phyloP scores from a whole-genome alignment of 768 basidiomycete genomes.

The Trametes elegans region DNA sequence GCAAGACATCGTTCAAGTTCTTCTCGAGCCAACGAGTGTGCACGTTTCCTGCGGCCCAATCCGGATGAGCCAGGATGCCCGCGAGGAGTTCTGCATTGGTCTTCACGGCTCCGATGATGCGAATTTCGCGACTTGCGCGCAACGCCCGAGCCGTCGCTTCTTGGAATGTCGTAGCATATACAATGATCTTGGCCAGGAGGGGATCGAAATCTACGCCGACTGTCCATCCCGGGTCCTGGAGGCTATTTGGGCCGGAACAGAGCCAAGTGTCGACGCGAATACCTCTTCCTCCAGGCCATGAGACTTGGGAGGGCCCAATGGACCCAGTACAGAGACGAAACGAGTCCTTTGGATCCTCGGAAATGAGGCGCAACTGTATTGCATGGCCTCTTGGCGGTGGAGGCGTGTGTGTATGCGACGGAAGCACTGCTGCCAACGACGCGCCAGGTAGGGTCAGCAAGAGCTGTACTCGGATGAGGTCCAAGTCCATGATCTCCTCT shows the following conservation, averaged over 20 bases:
- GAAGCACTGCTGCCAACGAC: neutral
- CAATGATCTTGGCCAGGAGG: constrained; percentile 34
- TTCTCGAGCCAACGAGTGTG: constrained; percentile 18
- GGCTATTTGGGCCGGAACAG: neutral
- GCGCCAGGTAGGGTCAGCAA: constrained; percentile 19
- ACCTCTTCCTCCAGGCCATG: constrained; percentile 10
- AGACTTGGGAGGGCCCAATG: constrained; percentile 23
- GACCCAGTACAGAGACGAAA: constrained; percentile 33
- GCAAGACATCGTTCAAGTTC: neutral
- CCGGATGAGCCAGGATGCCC: constrained; percentile 4
- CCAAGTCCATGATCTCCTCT: constrained; percentile 24
- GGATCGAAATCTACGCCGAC: constrained; percentile 20
- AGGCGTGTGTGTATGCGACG: neutral
- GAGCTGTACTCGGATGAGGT: constrained; percentile 32
- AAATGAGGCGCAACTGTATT: constrained; percentile 34
- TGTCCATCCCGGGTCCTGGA: neutral
- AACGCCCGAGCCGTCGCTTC: constrained; percentile 7
- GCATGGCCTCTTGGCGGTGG: constrained; percentile 23
- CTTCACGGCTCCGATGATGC: constrained; percentile 5
- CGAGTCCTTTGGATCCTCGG: constrained; percentile 31
- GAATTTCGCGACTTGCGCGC: constrained; percentile 12
- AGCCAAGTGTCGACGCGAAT: constrained; percentile 30
- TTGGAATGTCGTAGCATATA: constrained; percentile 4
- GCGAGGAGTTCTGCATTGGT: constrained; percentile 15
- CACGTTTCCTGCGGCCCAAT: neutral